A percentile compares a stretch with the other conserved stretches of the same genome.
phyloP scores from a whole-genome alignment of 2,329 filamentous ascomycete genomes.

The Pestalotiopsis sp. region DNA sequence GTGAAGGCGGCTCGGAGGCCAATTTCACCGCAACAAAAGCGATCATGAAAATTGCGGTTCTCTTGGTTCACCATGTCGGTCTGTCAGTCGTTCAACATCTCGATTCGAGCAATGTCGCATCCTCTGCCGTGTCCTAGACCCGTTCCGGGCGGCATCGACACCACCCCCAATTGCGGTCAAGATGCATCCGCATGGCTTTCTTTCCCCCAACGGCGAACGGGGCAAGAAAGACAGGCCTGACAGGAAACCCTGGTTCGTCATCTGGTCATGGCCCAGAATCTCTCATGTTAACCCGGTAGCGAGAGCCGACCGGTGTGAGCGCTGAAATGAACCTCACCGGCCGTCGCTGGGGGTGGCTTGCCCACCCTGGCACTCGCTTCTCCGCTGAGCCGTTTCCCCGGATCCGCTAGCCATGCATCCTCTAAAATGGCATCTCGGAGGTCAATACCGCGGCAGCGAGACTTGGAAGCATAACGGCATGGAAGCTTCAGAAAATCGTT shows the following conservation, averaged over 20 bases:
- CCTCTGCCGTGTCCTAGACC: conserved; percentile 1
- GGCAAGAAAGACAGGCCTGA: background rate
- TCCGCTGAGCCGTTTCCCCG: conserved; percentile 2
- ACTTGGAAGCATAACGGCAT: background rate
- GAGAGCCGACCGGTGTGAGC: conserved; percentile 9
- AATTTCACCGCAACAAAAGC: background rate
- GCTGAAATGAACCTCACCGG: conserved; percentile 5
- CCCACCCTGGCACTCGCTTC: background rate
- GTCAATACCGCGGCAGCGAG: background rate
- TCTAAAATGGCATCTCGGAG: background rate
- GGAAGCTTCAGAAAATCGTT: background rate
- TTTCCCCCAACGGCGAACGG: background rate
- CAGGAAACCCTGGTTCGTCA: background rate
- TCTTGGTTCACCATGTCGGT: background rate
- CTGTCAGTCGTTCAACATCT: background rate
- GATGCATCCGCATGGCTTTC: background rate
- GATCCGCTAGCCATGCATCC: conserved; percentile 1
- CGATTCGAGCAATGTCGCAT: background rate
- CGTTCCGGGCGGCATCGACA: background rate
- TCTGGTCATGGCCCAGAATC: background rate
- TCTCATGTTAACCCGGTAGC: background rate
- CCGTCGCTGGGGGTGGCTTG: background rate
- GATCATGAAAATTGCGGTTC: background rate
- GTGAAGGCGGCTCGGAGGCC: background rate
- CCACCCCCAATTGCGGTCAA: background rate